Conservation (phyloP, 345 rosid species). For the Gossypium thurberi region DNA sequence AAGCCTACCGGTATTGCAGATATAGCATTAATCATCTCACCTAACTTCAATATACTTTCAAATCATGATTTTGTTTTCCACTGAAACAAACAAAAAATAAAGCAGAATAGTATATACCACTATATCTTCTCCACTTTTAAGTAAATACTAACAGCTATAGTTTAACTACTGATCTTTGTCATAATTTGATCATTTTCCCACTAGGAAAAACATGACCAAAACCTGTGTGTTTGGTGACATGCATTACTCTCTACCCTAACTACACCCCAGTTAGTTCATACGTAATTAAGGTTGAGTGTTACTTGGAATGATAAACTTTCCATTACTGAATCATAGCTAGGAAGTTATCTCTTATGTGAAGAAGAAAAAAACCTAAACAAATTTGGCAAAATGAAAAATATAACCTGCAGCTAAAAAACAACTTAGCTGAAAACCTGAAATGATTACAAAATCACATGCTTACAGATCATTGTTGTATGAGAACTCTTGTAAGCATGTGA, state of each 20-base stretch:
- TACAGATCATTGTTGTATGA: not conserved
- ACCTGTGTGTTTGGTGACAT: constrained; percentile 4
- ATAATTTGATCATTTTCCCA: not conserved
- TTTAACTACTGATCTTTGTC: not conserved
- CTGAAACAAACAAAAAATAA: constrained; percentile 2
- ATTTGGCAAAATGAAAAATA: not conserved
- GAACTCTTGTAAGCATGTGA: not conserved
- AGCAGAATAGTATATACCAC: not conserved
- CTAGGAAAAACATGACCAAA: not conserved
- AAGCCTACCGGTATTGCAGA: constrained; percentile 6
- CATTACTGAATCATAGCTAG: not conserved
- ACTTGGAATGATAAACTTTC: constrained; percentile 5
- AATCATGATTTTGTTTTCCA: not conserved
- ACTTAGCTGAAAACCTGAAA: constrained; percentile 2
- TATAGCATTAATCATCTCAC: constrained; percentile 11
- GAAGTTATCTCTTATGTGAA: not conserved
- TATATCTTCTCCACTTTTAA: not conserved
- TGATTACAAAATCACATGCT: not conserved
- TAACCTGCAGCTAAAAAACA: not conserved
- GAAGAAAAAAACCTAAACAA: not conserved
- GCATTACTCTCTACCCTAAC: not conserved
- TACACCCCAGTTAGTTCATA: not conserved
- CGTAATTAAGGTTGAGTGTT: not conserved
- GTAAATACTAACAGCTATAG: constrained; percentile 5
- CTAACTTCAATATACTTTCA: constrained; percentile 8